These are phyloP conservation scores for Tuber umbilicatum DNA, from an alignment of 495 filamentous ascomycete genomes.

Conservation along the genomic window DNA sequence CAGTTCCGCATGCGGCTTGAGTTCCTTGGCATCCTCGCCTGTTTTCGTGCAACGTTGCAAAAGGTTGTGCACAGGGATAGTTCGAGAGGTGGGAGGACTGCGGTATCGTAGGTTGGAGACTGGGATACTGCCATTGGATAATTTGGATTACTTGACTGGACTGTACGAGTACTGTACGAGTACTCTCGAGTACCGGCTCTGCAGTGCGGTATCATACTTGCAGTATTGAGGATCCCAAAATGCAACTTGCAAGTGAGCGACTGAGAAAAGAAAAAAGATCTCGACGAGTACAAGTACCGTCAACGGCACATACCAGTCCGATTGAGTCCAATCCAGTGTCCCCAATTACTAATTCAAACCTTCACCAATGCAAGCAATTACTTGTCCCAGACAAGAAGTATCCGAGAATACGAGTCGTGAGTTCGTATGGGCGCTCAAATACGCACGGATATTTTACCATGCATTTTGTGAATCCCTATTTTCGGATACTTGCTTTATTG, in stretches of 20 bases:
- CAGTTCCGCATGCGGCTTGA: constrained; percentile 22
- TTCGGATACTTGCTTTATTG: too few relatives aligned
- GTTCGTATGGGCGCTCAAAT: too few relatives aligned
- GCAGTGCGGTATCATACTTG: background rate
- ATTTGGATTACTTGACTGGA: too few relatives aligned
- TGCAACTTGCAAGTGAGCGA: background rate
- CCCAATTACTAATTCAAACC: background rate
- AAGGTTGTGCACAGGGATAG: background rate
- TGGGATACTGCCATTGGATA: too few relatives aligned
- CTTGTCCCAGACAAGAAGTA: too few relatives aligned
- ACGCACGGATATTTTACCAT: too few relatives aligned
- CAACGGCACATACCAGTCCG: background rate
- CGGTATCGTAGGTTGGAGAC: background rate
- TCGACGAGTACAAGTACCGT: background rate
- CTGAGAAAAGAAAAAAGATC: background rate
- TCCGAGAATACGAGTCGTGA: too few relatives aligned
- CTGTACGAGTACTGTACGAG: too few relatives aligned
- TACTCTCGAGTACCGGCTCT: background rate
- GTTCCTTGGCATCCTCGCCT: constrained; percentile 15
- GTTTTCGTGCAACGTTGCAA: constrained; percentile 34
- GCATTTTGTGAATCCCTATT: too few relatives aligned
- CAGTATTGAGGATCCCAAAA: background rate
- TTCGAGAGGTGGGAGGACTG: background rate
- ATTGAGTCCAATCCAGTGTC: background rate
- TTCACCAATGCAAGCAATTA: background rate